A percentile compares a stretch with the other conserved stretches of the same genome.
Conservation (phyloP, 306 rosid genomes). For the Medicago lupulina region DNA sequence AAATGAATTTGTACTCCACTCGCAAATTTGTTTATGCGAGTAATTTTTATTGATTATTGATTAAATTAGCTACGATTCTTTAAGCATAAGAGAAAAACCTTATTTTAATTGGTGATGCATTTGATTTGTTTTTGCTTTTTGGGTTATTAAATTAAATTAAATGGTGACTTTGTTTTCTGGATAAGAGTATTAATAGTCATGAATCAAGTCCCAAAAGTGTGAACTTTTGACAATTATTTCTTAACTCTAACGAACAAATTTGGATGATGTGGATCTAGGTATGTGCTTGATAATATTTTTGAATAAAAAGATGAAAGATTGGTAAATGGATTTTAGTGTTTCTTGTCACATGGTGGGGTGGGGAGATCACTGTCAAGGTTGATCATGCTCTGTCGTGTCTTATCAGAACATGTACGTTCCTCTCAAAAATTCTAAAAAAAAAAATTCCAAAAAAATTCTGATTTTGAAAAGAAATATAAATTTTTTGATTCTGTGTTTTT, state of each 20-base stretch:
- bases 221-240: neutral
- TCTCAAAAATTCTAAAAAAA: neutral
- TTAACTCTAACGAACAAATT: no score
- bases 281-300: neutral
- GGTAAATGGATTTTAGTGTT: neutral
- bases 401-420: slow-evolving; percentile 2
- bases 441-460: no score
- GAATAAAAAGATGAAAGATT: neutral
- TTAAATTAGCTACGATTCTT: no score
- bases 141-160: neutral
- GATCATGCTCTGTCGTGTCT: slow-evolving; percentile 17
- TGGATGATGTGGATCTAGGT: neutral
- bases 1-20: no score
- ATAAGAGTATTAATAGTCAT: neutral
- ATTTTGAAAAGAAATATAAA: no score
- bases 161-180: neutral
- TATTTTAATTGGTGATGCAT: neutral
- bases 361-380: neutral
- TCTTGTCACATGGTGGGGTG: neutral
- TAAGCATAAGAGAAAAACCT: no score
- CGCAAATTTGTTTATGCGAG: no score
- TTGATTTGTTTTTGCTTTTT: neutral
- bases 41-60: no score
- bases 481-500: no score
- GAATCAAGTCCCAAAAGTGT: neutral